Evolutionary conservation across 2,329 filamentous ascomycete species (phyloP).

Genomic region (Alternaria arborescens): DNA sequence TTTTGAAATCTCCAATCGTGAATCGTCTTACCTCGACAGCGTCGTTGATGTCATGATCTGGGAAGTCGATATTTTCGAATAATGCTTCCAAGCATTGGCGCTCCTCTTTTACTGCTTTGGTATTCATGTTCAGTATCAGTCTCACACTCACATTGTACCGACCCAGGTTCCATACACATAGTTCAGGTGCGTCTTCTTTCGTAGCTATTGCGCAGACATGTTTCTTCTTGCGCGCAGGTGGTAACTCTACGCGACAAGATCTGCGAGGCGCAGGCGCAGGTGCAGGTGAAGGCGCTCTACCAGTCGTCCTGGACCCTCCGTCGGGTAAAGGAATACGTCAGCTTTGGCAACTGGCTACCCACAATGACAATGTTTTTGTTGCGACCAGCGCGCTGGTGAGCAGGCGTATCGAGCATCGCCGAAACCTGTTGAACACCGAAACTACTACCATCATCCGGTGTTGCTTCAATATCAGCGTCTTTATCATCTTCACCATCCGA

Average conservation of each 20-base stretch:
- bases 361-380: too few relatives aligned
- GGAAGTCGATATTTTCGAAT: neutral
- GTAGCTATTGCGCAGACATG: neutral
- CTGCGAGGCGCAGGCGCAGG: neutral
- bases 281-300: too few relatives aligned
- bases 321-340: too few relatives aligned
- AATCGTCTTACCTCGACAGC: neutral
- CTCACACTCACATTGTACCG: neutral
- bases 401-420: too few relatives aligned
- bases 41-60: neutral
- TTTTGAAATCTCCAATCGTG: neutral
- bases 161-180: neutral
- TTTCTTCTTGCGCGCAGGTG: neutral
- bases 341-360: too few relatives aligned
- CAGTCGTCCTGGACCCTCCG: too few relatives aligned
- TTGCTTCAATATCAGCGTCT: neutral
- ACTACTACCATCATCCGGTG: too few relatives aligned
- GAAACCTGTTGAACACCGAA: too few relatives aligned
- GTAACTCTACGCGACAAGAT: neutral
- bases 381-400: too few relatives aligned
- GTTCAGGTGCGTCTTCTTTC: neutral
- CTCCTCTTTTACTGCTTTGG: neutral
- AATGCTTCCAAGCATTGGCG: slow-evolving; percentile 1
- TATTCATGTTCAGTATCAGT: slow-evolving; percentile 4
- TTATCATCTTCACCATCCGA: neutral